phyloP scores from a whole-genome alignment of 2,329 filamentous ascomycete genomes.

The Paracamarosporium sp. region DNA sequence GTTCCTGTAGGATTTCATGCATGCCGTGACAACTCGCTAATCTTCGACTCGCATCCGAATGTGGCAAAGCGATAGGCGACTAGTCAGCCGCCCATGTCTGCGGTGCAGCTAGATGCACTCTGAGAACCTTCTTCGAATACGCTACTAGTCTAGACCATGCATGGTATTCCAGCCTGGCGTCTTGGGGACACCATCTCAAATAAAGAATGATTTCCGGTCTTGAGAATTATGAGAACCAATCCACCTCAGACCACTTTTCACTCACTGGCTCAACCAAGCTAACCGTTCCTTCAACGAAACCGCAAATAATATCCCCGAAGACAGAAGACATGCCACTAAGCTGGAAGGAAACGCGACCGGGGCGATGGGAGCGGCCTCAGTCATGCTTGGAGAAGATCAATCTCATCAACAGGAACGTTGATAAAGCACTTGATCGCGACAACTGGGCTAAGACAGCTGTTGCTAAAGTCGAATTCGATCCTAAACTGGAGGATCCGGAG shows the following conservation, averaged over 20 bases:
- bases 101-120: neutral
- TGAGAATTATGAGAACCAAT: neutral
- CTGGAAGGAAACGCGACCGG: constrained; percentile 32
- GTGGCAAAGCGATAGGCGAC: neutral
- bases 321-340: constrained; percentile 5
- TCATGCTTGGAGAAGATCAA: constrained; percentile 30
- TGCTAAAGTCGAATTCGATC: constrained; percentile 30
- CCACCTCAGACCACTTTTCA: neutral
- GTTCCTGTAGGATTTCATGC: constrained; percentile 9
- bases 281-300: neutral
- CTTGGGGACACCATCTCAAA: neutral
- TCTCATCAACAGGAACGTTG: constrained; percentile 29
- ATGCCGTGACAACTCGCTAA: constrained; percentile 6
- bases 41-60: neutral
- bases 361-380: constrained; percentile 31
- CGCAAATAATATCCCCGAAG: neutral
- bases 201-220: neutral
- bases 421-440: constrained; percentile 30
- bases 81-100: neutral
- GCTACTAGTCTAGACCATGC: constrained; percentile 2
- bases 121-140: constrained; percentile 5
- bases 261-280: neutral
- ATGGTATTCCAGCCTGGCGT: neutral
- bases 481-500: constrained; percentile 24
- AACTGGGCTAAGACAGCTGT: constrained; percentile 34